A percentile compares a stretch with the other conserved stretches of the same genome.
phyloP scores from a whole-genome alignment of 139 green algal genomes.

The Haematococcus lacustris region DNA sequence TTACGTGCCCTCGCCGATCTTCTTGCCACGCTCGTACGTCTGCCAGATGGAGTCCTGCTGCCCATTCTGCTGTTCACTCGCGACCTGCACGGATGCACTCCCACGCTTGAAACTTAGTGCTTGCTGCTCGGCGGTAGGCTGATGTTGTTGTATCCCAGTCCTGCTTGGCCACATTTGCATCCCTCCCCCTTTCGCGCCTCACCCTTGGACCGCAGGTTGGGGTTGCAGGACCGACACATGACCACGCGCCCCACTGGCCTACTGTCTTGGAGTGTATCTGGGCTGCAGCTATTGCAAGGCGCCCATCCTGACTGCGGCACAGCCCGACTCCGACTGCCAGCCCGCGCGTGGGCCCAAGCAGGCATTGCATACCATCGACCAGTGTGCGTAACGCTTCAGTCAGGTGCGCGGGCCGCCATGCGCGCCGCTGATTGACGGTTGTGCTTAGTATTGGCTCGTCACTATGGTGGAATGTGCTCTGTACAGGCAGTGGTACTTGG shows the following conservation, averaged over 20 bases:
- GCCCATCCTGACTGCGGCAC: constrained; percentile 19
- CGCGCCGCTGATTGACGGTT: not conserved
- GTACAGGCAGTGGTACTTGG: constrained; percentile 1
- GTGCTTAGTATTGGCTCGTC: not conserved
- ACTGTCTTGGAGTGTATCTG: no score
- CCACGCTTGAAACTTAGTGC: no score
- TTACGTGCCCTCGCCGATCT: constrained; percentile 54
- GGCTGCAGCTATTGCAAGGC: no score
- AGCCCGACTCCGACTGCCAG: constrained; percentile 14
- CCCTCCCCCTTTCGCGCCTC: no score
- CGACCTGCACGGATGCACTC: no score
- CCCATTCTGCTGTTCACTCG: not conserved
- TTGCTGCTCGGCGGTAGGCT: no score
- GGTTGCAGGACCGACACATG: no score
- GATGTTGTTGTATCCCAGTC: no score
- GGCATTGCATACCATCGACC: constrained; percentile 17
- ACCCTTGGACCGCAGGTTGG: no score
- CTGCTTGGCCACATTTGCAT: no score
- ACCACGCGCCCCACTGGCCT: no score
- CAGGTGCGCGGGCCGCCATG: not conserved
- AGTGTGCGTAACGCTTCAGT: constrained; percentile 4
- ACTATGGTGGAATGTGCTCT: not conserved
- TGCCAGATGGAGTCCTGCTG: constrained; percentile 7
- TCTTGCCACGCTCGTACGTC: constrained; percentile 46
- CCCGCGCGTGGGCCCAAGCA: not conserved